A percentile compares a stretch with the other conserved stretches of the same genome.
Conservation (phyloP, 192 early-diverging fungal genomes). For the Coemansia sp. region DNA sequence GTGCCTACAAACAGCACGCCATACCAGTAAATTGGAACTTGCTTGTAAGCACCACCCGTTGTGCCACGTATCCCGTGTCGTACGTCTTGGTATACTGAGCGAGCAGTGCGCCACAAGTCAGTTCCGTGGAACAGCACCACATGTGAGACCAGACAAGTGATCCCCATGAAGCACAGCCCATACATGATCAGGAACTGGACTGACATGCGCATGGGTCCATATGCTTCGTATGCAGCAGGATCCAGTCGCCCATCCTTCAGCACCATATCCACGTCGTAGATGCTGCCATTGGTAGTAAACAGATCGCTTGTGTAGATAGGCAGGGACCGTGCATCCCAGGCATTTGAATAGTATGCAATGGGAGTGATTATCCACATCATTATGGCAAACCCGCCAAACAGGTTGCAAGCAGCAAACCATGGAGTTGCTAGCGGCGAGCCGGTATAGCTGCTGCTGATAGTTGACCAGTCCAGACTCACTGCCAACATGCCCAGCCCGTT, state of each 20-base stretch:
- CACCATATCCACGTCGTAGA: constrained; percentile 57
- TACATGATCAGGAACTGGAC: constrained; percentile 67
- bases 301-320: constrained; percentile 61
- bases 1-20: constrained; percentile 18
- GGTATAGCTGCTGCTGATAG: constrained; percentile 52
- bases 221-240: constrained; percentile 53
- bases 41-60: constrained; percentile 15
- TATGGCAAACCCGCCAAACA: constrained; percentile 62
- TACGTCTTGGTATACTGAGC: constrained; percentile 34
- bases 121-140: constrained; percentile 59
- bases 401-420: constrained; percentile 66
- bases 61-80: constrained; percentile 5
- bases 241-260: constrained; percentile 54
- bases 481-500: constrained; percentile 64
- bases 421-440: constrained; percentile 67
- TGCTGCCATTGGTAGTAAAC: constrained; percentile 52
- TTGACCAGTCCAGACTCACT: constrained; percentile 72
- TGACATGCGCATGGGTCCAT: constrained; percentile 62
- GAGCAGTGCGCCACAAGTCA: constrained; percentile 57
- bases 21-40: constrained; percentile 71
- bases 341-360: constrained; percentile 60
- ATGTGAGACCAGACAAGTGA: constrained; percentile 66
- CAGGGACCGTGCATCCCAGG: constrained; percentile 56
- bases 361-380: constrained; percentile 72
- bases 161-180: constrained; percentile 60